Base-by-base conservation (phyloP, 208 protist genomes). In the Crithidia fasciculata region DNA sequence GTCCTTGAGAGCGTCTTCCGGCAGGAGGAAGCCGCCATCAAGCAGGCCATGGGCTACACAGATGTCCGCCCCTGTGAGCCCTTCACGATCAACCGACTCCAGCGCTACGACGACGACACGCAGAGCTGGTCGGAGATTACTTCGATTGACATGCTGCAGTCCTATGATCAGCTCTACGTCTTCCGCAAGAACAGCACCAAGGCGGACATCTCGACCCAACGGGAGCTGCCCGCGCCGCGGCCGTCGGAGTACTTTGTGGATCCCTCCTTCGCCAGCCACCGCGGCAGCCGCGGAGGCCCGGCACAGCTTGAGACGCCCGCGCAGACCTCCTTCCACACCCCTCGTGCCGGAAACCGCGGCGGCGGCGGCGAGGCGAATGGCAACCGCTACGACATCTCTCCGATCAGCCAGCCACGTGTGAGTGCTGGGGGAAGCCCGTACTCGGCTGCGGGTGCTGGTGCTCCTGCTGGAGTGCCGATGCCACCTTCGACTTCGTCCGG, bases 101-200 rank as follows among this genome's bases (percentile, higher is more conserved):
- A 93, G 59, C 78, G 82, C 19, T 95, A 91, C 74, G 76, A 88
- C 53, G 90, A 95, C 58, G 90, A 93, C 61, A 82, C 77, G 57
- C 81, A 89, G 65, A 68, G 70, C 19, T 95, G 90, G 88, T 60
- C 59, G 6, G 90, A 92, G 19, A 54, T 95, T 2, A 69, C 62
- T 0, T 72, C 77, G 41, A 74, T 76, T 15, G 70, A 76, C 13
- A 39, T 76, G 61, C 81, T 95, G 45, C 78, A 80, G 36, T 77
- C 79, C 5, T 91, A 92, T 75, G 90, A 95, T 66, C 90, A 95
- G 76, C 72, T 95, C 39, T 95, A 93, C 68, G 85, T 92, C 10
- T 93, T 91, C 69, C 86, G 90, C 65, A 90, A 88, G 69, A 86
- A 92, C 77, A 85, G 75, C 58, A 93, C 87, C 45, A 87, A 82